These are phyloP conservation scores for Graphiopsis chlorocephala DNA, from an alignment of 2,329 filamentous ascomycete species.

Conservation along the genomic window DNA sequence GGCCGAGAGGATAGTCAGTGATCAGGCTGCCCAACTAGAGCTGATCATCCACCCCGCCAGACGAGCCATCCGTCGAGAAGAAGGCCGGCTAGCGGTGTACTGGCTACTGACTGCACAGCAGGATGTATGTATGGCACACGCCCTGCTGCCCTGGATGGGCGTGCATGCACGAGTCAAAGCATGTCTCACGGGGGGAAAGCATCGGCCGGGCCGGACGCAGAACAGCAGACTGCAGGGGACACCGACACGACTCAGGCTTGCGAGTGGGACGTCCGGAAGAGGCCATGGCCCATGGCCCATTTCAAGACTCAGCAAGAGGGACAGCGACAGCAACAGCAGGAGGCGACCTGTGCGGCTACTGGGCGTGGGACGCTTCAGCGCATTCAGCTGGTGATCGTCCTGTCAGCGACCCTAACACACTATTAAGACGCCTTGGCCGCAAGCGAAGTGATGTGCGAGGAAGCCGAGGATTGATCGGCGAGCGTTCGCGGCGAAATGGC, in stretches of 20 bases:
- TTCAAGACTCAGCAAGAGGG: neutral
- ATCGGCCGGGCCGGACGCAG: neutral
- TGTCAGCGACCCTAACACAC: neutral
- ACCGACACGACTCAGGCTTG: neutral
- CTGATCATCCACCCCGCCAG: neutral
- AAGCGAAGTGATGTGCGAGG: neutral
- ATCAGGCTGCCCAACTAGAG: neutral
- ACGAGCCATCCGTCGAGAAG: neutral
- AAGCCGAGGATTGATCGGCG: neutral
- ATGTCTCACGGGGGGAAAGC: neutral
- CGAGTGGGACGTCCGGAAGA: neutral
- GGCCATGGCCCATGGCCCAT: no score
- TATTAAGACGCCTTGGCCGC: neutral
- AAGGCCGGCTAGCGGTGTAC: neutral
- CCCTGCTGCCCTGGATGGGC: neutral
- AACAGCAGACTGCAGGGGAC: slow-evolving; percentile 3
- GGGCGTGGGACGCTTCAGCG: neutral
- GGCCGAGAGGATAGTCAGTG: neutral
- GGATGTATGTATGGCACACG: no score
- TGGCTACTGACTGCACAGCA: neutral
- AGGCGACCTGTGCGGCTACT: neutral
- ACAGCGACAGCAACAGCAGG: neutral
- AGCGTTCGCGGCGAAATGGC: neutral
- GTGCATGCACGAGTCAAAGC: neutral
- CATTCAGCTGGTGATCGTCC: neutral